Evolutionary conservation across 2,329 filamentous ascomycete species (phyloP).

Genomic region (Chaetomium olivaceum): DNA sequence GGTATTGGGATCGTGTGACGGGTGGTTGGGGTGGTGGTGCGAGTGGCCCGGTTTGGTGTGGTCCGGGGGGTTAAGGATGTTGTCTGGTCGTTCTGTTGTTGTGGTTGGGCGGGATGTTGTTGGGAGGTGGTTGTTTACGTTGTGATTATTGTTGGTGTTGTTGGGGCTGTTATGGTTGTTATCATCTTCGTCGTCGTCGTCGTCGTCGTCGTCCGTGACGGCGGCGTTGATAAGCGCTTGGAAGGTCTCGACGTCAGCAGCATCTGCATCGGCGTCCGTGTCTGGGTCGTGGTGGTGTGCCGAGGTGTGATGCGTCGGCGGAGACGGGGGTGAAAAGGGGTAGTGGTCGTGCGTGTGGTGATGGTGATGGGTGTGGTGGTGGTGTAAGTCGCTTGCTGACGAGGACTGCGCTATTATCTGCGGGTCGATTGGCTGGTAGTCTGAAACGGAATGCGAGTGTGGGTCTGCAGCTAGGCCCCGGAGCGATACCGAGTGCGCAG

Average conservation of each 20-base stretch:
- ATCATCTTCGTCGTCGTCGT: constrained; percentile 34
- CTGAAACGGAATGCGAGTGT: constrained; percentile 37
- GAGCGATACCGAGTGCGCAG: constrained; percentile 24
- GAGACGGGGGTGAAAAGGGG: constrained; percentile 31
- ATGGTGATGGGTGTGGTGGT: constrained; percentile 16
- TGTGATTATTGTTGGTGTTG: not conserved
- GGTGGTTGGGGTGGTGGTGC: not conserved
- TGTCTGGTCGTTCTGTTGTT: not conserved
- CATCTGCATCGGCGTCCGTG: constrained; percentile 43
- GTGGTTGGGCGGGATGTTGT: not conserved
- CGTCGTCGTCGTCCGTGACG: constrained; percentile 41
- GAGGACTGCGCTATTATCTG: constrained; percentile 53
- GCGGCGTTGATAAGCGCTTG: constrained; percentile 55
- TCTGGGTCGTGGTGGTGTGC: constrained; percentile 43
- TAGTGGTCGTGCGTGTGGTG: constrained; percentile 35
- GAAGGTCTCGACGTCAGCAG: constrained; percentile 41
- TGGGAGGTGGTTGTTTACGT: not conserved
- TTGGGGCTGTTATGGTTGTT: not conserved
- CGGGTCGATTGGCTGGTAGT: constrained; percentile 61
- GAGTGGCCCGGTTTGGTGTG: not conserved
- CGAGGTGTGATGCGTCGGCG: constrained; percentile 35
- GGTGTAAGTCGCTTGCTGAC: not conserved
- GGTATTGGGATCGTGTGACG: not conserved
- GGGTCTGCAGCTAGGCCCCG: constrained; percentile 35
- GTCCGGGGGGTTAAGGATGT: not conserved